Evolutionary conservation across 768 basidiomycete species (phyloP), one percentile per base, ranked within the genome.

Genomic region (Amanita polypyramis): DNA sequence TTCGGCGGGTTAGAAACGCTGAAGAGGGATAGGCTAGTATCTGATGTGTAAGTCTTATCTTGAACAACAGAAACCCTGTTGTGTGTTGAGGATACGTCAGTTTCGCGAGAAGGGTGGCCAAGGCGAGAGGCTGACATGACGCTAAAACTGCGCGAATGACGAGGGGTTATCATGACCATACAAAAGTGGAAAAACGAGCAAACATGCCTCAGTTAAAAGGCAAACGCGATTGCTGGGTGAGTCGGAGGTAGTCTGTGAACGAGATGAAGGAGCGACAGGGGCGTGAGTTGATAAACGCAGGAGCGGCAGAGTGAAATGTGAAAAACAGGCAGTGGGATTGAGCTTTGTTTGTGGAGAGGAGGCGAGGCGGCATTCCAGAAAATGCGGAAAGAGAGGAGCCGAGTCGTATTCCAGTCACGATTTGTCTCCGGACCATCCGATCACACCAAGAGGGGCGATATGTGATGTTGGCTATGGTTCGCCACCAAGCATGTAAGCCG

Each of bases 1-100:
- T 60, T 52, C 32, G 48, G 47, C 40, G 56, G 55, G 29, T 42
- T 39, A 11, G 38, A 33, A 15, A 40, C 29, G 37, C 46, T 36
- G 35, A 47, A 40, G 8, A 47, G 27, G 7, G 46, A 40, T 4
- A 39, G 27, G 19, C 10, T 15, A 25, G 46, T 12, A 9, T 46
- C 45, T 12, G 45, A 37, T 12, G 11, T 40, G 14, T 30, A 33
- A 44, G n/a, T n/a, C n/a, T 19, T 5, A 44, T 44, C 43, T 20
- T 44, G 43, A 12, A 33, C 10, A 20, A 36, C 17, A 30, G 42
- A 23, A 17, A 21, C 20, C 35, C 45, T 46, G 34, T 11, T 46
- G 15, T 46, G 36, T 14, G 25, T 9, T n/a, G 27, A 6, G 3
- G 21, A 9, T 14, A 19, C 10, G n/a, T 46, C 45, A 20, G 34